A percentile compares a stretch with the other conserved stretches of the same genome.
These are phyloP conservation scores for Coleophoma eucalyptorum DNA, from an alignment of 2,329 filamentous ascomycete species.

Conservation along the genomic window DNA sequence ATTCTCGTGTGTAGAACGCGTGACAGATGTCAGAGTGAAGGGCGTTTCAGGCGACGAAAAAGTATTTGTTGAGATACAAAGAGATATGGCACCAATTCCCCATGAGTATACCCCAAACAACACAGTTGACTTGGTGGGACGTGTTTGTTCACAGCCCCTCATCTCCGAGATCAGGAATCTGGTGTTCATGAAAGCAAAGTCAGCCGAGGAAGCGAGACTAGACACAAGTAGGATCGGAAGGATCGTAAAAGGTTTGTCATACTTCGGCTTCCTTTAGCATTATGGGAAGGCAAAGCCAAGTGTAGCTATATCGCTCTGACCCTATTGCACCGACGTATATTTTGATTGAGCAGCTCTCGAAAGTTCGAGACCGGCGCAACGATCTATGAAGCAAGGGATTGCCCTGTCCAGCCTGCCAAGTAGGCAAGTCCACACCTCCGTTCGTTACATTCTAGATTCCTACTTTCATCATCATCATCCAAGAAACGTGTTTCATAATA, in stretches of 20 bases:
- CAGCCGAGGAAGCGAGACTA: conserved; percentile 7
- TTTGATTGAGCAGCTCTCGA: not conserved
- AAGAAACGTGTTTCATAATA: not conserved
- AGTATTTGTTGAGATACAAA: conserved; percentile 23
- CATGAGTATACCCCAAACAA: conserved; percentile 9
- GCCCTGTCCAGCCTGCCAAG: not conserved
- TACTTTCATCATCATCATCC: not conserved
- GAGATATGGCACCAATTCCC: conserved; percentile 17
- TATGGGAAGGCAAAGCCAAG: not conserved
- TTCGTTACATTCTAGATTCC: not conserved
- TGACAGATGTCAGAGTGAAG: conserved; percentile 35
- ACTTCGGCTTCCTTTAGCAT: not conserved
- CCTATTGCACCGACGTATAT: not conserved
- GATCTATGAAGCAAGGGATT: not conserved
- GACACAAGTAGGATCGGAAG: conserved; percentile 11
- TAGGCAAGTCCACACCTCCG: not conserved
- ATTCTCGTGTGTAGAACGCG: conserved; percentile 38
- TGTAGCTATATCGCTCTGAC: not conserved
- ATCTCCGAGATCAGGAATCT: conserved; percentile 57
- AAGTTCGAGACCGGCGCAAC: not conserved
- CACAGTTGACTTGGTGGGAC: too few relatives aligned
- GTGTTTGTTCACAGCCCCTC: conserved; percentile 10
- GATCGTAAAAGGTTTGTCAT: conserved; percentile 19
- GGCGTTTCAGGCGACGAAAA: conserved; percentile 22
- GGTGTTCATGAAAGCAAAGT: conserved; percentile 54